These are phyloP conservation scores for apple (Malus domestica) DNA, from an alignment of 306 rosid genomes.

Conservation along the genomic window DNA sequence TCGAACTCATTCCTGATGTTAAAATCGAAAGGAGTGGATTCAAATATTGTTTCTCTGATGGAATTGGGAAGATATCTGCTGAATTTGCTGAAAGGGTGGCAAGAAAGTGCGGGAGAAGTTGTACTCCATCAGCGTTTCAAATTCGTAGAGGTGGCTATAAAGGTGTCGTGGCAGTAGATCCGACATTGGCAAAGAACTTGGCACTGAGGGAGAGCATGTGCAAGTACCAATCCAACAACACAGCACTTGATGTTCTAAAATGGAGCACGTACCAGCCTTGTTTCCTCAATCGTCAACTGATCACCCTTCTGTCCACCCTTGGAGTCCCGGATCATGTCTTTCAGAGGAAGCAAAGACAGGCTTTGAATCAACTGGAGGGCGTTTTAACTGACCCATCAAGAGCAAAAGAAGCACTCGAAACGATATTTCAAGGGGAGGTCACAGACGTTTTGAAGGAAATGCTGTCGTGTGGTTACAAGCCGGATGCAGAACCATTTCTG, in stretches of 20 bases:
- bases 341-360: constrained; percentile 17
- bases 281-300: constrained; percentile 34
- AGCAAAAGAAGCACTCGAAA: constrained; percentile 23
- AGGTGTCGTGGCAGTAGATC: constrained; percentile 47
- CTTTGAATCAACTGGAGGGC: constrained; percentile 15
- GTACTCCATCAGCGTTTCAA: constrained; percentile 36
- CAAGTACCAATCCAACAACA: constrained; percentile 27
- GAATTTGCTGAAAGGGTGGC: constrained; percentile 32
- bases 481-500: constrained; percentile 38
- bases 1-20: constrained; percentile 28
- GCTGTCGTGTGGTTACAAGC: constrained; percentile 28
- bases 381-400: constrained; percentile 23
- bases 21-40: background rate
- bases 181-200: constrained; percentile 17
- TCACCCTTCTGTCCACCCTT: constrained; percentile 33
- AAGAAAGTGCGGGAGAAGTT: constrained; percentile 18
- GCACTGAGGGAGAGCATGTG: constrained; percentile 35
- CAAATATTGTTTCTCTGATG: constrained; percentile 36
- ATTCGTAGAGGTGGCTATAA: constrained; percentile 36
- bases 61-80: constrained; percentile 37
- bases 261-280: constrained; percentile 38
- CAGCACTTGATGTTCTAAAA: constrained; percentile 23
- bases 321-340: constrained; percentile 26
- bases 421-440: constrained; percentile 29
- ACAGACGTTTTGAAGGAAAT: constrained; percentile 24